Base-by-base conservation (phyloP, 176 grass and related monocot species). In the Avena insularis region DNA sequence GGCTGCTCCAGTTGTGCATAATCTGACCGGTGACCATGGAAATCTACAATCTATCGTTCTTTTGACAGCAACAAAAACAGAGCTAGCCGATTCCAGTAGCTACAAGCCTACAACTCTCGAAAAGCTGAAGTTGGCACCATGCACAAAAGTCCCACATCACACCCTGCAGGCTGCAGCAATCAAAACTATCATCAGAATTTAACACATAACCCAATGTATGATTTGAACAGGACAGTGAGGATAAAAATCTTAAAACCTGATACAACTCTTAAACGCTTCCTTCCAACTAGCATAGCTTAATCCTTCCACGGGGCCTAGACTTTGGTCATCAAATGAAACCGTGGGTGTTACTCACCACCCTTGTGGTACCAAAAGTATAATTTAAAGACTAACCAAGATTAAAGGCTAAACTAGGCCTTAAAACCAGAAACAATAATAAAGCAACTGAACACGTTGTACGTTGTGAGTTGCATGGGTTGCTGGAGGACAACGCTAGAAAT, bases 401-500 rank as follows among this genome's bases (percentile, higher is more conserved):
- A 47, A 33, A 59, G 14, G 82, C 9, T 15, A 36, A 71, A 56
- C 33, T 66, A 78, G 45, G 14, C 16, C 27, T 83, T 27, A 13
- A 70, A 72, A 53, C 29, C 21, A 85, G n/a, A 46, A 51, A 54
- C 0, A 71, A 63, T 9, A 73, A 83, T 29, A 88, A 63, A 36
- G 31, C 75, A 79, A 85, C 15, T 3, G 50, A 1, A 31, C 33
- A 64, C 12, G 25, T 75, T 27, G 5, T 75, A 64, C 12, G 25
- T 75, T 27, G 5, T 75, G 35, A 46, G 21, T 49, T 62, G 55
- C 35, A 16, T 61, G n/a, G 19, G 21, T 62, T 62, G 55, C 33
- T 60, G 33, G 51, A 19, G 40, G 71, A 19, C 35, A 76, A n/a
- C 50, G 9, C 16, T 65, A 68, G 12, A 72, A 12, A 17, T 21